These are phyloP conservation scores for Venturia aucupariae DNA, from an alignment of 2,329 filamentous ascomycete species.

Conservation along the genomic window DNA sequence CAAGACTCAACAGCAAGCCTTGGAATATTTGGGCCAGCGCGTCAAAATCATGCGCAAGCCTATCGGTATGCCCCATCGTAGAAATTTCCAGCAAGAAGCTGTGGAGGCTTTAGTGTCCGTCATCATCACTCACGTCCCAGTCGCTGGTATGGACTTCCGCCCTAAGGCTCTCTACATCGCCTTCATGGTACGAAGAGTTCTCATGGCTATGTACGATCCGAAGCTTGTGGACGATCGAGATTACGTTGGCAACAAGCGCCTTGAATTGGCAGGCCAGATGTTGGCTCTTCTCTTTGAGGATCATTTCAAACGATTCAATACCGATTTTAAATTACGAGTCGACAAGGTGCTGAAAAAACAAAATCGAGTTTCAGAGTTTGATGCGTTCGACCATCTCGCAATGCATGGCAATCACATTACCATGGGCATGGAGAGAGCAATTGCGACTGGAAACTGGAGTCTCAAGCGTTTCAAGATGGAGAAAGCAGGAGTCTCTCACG, in stretches of 20 bases:
- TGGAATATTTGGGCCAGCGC: constrained; percentile 81
- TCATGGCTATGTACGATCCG: constrained; percentile 87
- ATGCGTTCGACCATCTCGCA: constrained; percentile 75
- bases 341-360: constrained; percentile 95
- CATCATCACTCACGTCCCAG: constrained; percentile 88
- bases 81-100: constrained; percentile 83
- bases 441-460: constrained; percentile 96
- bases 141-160: constrained; percentile 84
- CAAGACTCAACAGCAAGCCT: constrained; percentile 86
- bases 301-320: constrained; percentile 90
- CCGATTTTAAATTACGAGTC: constrained; percentile 82
- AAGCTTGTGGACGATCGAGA: constrained; percentile 91
- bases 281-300: constrained; percentile 93
- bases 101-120: constrained; percentile 87
- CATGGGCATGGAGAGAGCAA: constrained; percentile 86
- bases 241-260: constrained; percentile 94
- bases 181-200: constrained; percentile 90
- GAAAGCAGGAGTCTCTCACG: constrained; percentile 89
- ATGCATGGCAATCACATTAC: constrained; percentile 83
- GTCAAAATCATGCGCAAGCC: constrained; percentile 75
- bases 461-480: constrained; percentile 99
- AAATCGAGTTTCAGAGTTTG: constrained; percentile 77
- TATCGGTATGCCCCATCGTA: constrained; percentile 44
- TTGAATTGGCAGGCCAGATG: constrained; percentile 91
- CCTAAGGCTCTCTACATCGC: constrained; percentile 96